Evolutionary conservation across 2,329 filamentous ascomycete species (phyloP), one percentile per base, ranked within the genome.

Genomic region (Coniosporium tulheliwenetii): DNA sequence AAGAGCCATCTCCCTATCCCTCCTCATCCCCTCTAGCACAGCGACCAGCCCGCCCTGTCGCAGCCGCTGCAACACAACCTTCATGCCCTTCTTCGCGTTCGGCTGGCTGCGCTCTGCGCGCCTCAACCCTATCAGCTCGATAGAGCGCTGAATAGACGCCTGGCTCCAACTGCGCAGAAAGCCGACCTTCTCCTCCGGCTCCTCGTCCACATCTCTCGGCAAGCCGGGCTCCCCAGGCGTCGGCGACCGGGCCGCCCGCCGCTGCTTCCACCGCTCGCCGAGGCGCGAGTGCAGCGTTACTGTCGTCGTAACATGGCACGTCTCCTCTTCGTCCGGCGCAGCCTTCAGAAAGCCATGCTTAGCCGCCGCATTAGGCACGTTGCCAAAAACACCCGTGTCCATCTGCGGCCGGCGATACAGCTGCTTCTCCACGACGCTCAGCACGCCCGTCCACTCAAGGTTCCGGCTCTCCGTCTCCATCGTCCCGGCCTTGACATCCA

Each of bases 51-150:
- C 80, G 33, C 79, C 79, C 43, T 68, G 66, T 41, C 79, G 66
- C 53, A 84, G 58, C 38, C 83, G 69, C 59, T 86, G 81, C 15
- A 91, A 67, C 8, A 91, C 83, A 32, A 87, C 75, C 42, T 75
- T 77, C 84, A 91, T 89, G 38, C 84, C 84, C 56, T 87, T 81
- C 39, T 81, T 77, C 49, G 81, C 84, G 64, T 87, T 87, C 39
- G 79, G 77, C 51, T 89, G 71, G 55, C 84, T 81, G 51, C 81
- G 79, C 48, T 80, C 74, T 5, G 84, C 85, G 55, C 84, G 81
- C 53, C 77, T 80, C 33, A 83, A 77, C 9, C 81, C 82, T 45
- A 89, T 78, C 41, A 73, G 73, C 63, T 91, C 84, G 52, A 91
- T 87, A 52, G 78, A 85, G 47, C 79, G 69, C 57, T 87, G 81